Percentiles rank a stretch among this genome's conserved stretches.
Conservation (phyloP, 495 filamentous ascomycete genomes). For the Penicillium lagena region DNA sequence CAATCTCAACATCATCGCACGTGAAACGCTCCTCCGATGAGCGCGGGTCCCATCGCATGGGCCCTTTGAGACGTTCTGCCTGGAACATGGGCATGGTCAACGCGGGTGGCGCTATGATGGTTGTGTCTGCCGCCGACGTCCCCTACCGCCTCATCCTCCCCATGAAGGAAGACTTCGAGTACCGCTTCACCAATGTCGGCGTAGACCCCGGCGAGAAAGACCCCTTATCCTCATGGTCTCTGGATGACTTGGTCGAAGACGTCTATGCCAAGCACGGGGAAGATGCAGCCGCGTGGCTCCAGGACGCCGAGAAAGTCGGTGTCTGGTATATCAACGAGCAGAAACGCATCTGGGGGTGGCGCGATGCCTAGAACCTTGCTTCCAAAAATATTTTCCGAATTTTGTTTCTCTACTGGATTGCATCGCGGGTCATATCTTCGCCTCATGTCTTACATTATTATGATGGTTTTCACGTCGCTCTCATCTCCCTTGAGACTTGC, state of each 20-base stretch:
- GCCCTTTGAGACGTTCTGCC: conserved; percentile 1
- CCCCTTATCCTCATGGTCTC: conserved; percentile 20
- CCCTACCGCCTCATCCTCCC: conserved; percentile 37
- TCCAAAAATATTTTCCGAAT: neutral
- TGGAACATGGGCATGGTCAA: conserved; percentile 42
- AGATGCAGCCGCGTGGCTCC: conserved; percentile 29
- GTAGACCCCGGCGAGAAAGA: conserved; percentile 31
- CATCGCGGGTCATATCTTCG: neutral
- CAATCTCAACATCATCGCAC: no score
- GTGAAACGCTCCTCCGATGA: neutral
- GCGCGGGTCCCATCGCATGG: conserved; percentile 1
- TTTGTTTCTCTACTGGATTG: neutral
- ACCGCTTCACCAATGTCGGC: conserved; percentile 29
- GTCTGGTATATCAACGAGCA: conserved; percentile 35
- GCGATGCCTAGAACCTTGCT: conserved; percentile 7
- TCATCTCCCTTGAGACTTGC: no score
- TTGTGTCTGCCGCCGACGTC: conserved; percentile 23
- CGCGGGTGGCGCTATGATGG: conserved; percentile 33
- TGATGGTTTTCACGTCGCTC: no score
- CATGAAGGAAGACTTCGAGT: conserved; percentile 30
- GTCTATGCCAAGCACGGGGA: conserved; percentile 24
- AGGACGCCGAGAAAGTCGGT: conserved; percentile 30
- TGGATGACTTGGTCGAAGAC: conserved; percentile 12
- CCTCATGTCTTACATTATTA: no score
- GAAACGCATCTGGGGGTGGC: conserved; percentile 36